Base-by-base conservation (phyloP, 345 rosid species). In the Zanthoxylum bungeanum region DNA sequence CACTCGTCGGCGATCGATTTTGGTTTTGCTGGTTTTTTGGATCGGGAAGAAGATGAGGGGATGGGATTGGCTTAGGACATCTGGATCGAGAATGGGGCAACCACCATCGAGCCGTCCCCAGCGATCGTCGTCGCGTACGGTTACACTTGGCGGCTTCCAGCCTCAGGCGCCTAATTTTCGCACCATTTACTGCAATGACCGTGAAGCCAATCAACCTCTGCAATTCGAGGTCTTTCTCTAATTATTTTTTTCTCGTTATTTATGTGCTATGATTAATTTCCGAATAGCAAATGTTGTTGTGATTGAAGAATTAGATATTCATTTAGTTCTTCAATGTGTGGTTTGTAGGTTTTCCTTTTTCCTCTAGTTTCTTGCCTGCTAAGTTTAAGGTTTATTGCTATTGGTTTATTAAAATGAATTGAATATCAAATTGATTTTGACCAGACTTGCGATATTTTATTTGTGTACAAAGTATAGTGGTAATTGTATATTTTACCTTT, bases 101-200 rank as follows among this genome's bases (percentile, higher is more conserved):
- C 80, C 85, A 39, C 75, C 75, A 58, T 77, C 87, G 24, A 78
- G 75, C 25, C 52, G 79, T 64, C 76, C 72, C 66, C 89, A 78
- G 4, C 82, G 84, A 16, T 36, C 77, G 22, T 46, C 85, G 55
- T 77, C 92, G 40, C 85, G 89, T 16, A 91, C 97, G 79, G 95
- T 90, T 42, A 88, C 92, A 71, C 91, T 93, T 36, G 99, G 99
- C 47, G 88, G 88, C 31, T 88, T 96, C 62, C 99, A 91, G 81
- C 97, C 99, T 9, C 99, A 93, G 86, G 93, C 99, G n/a, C 99
- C 99, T 10, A 74, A 81, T 79, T 76, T 85, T 64, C 98, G 99
- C 55, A 96, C 97, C 78, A 84, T 96, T 77, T 86, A 69, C 80
- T 93, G 99, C 78, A 96, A 96, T 75, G 97, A 96, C 75, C 95